These are phyloP conservation scores for Heterobasidion irregulare DNA, from an alignment of 1,284 basidiomycete species.

Conservation along the genomic window DNA sequence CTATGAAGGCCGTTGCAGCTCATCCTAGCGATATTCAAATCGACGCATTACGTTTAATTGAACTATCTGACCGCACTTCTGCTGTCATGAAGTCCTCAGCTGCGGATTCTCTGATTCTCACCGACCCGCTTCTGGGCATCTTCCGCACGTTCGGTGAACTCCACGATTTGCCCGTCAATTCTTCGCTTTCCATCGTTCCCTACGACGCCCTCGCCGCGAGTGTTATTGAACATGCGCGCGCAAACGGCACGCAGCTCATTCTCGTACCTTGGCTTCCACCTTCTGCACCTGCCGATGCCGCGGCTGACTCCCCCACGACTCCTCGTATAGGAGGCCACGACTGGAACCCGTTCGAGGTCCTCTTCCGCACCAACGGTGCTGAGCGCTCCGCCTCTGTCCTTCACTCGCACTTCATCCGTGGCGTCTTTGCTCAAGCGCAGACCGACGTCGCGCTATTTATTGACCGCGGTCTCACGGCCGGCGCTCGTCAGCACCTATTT, in stretches of 20 bases:
- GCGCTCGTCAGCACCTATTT: constrained; percentile 44
- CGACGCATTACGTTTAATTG: constrained; percentile 53
- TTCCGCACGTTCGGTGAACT: constrained; percentile 55
- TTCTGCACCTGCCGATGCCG: constrained; percentile 10
- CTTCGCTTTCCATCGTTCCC: constrained; percentile 49
- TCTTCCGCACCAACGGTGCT: constrained; percentile 38
- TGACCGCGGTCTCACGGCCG: constrained; percentile 43
- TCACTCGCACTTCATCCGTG: constrained; percentile 53
- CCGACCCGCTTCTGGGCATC: constrained; percentile 55
- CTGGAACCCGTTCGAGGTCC: constrained; percentile 48
- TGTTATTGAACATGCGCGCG: constrained; percentile 42
- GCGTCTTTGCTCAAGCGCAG: constrained; percentile 43
- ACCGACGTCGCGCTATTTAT: constrained; percentile 59
- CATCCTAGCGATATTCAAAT: constrained; percentile 14
- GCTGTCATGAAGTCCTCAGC: constrained; percentile 63
- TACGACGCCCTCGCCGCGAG: constrained; percentile 45
- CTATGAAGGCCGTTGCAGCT: constrained; percentile 3
- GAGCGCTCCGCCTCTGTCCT: constrained; percentile 22
- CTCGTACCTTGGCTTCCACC: constrained; percentile 59
- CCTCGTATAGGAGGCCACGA: constrained; percentile 10
- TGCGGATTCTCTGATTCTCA: constrained; percentile 40
- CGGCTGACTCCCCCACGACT: constrained; percentile 8
- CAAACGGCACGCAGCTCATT: constrained; percentile 43
- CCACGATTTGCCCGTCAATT: constrained; percentile 42
- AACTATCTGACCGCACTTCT: constrained; percentile 63